Base-by-base conservation (phyloP, 495 filamentous ascomycete species). In the Sordaria brevicollis region DNA sequence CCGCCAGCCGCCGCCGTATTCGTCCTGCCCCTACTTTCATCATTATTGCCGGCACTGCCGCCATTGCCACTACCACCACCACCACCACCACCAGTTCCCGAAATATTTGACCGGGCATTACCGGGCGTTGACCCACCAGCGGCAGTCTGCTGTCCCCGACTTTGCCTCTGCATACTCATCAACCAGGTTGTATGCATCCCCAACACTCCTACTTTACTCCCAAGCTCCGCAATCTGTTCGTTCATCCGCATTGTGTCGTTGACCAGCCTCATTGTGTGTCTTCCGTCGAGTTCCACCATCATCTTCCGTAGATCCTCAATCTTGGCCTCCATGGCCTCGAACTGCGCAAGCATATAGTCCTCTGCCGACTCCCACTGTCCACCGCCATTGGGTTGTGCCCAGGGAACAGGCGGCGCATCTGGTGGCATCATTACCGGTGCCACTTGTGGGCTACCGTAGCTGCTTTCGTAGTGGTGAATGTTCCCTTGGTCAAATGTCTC, bases 141-240 rank as follows among this genome's bases (percentile, higher is more conserved):
- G 35, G 13, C 67, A 34, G 49, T 70, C 41, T 71, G 72, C 67
- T 74, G 74, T 3, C 66, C 69, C 0, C 74, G 66, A 38, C 49
- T 75, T 35, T 76, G 76, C 29, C 77, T 71, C 67, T 75, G 73
- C 25, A 74, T 67, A 38, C 81, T 85, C 82, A 87, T 81, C 68
- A 86, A 76, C 85, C 84, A 88, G 29, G 81, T 79, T 15, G 85
- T 83, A 69, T 88, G 84, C 85, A 86, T 86, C 38, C 81, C 79
- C 13, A 85, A 76, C 11, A 85, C 81, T 9, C 82, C 81, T 41
- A 85, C 78, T n/a, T 77, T 83, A 73, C 80, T 86, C 37, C 79
- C 78, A 35, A 88, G 76, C 69, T 88, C 85, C n/a, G 78, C 78
- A 2, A 88, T 76, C 68, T 86, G 83, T 36, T 86, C 83, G 66